Percentiles rank a stretch among this genome's conserved stretches.
phyloP scores from a whole-genome alignment of 1,284 basidiomycete genomes.

The Pisolithus thermaeus region DNA sequence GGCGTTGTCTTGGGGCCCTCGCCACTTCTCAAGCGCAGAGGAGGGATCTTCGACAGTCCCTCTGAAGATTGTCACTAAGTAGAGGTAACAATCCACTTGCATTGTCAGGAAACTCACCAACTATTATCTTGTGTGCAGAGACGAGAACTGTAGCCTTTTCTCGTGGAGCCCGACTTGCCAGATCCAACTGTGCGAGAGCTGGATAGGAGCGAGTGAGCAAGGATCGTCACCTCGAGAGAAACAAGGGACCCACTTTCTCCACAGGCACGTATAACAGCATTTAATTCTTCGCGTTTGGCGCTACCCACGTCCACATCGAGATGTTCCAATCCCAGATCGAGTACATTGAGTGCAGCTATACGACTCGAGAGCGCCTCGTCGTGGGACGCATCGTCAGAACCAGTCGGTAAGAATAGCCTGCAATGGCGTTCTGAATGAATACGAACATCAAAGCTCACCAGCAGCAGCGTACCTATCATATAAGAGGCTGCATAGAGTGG shows the following conservation, averaged over 20 bases:
- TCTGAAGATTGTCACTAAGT: slow-evolving; percentile 35
- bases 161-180: slow-evolving; percentile 57
- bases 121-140: slow-evolving; percentile 75
- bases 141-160: slow-evolving; percentile 81
- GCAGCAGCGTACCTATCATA: slow-evolving; percentile 45
- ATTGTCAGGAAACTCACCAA: slow-evolving; percentile 43
- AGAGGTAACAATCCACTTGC: background rate
- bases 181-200: slow-evolving; percentile 71
- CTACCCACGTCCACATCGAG: slow-evolving; percentile 68
- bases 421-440: background rate
- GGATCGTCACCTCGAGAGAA: background rate
- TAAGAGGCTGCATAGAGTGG: slow-evolving; percentile 60
- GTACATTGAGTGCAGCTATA: slow-evolving; percentile 84
- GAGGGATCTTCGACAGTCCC: slow-evolving; percentile 62
- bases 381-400: slow-evolving; percentile 76
- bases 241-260: slow-evolving; percentile 61
- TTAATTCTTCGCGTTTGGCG: slow-evolving; percentile 49
- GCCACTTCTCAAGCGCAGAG: slow-evolving; percentile 58
- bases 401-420: slow-evolving; percentile 59
- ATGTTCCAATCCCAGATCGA: slow-evolving; percentile 82
- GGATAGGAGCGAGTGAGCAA: background rate
- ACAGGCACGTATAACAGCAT: slow-evolving; percentile 63
- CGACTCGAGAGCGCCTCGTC: slow-evolving; percentile 85
- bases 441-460: background rate
- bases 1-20: slow-evolving; percentile 35